A percentile compares a stretch with the other conserved stretches of the same genome.
phyloP scores from a whole-genome alignment of 768 basidiomycete species.

The Pleurotus giganteus region DNA sequence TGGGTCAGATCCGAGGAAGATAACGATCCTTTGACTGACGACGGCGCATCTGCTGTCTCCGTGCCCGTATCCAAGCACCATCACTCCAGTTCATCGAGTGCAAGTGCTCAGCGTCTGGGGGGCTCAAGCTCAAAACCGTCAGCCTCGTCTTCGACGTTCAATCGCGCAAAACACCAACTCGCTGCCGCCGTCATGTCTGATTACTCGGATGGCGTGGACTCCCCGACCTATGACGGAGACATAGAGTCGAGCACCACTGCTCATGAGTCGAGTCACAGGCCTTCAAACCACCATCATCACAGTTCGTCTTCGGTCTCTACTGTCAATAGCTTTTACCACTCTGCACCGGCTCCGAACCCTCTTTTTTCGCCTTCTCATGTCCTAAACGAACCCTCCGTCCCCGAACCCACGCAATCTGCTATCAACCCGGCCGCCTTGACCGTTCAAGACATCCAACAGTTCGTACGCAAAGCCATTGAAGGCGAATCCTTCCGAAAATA shows the following conservation, averaged over 20 bases:
- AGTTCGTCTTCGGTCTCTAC: slow-evolving; percentile 53
- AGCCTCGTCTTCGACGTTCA: slow-evolving; percentile 14
- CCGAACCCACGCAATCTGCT: slow-evolving; percentile 30
- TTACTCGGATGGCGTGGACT: slow-evolving; percentile 69
- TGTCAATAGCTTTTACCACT: slow-evolving; percentile 17
- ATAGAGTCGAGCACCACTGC: slow-evolving; percentile 76
- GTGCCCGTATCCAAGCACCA: slow-evolving; percentile 33
- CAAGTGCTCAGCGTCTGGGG: background rate
- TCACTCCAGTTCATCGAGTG: slow-evolving; percentile 21
- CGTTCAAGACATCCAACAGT: slow-evolving; percentile 75
- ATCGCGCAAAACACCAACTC: slow-evolving; percentile 47
- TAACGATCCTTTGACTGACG: slow-evolving; percentile 84
- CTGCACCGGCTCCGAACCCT: slow-evolving; percentile 22
- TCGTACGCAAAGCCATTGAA: slow-evolving; percentile 72
- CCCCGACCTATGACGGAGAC: slow-evolving; percentile 89
- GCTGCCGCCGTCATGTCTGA: slow-evolving; percentile 58
- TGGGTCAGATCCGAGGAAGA: slow-evolving; percentile 76
- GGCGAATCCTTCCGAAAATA: slow-evolving; percentile 67
- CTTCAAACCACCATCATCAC: slow-evolving; percentile 32
- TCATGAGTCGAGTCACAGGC: slow-evolving; percentile 22
- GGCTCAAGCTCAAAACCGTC: slow-evolving; percentile 27
- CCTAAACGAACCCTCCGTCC: slow-evolving; percentile 40
- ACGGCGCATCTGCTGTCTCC: slow-evolving; percentile 54
- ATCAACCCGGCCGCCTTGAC: slow-evolving; percentile 71
- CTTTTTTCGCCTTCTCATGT: slow-evolving; percentile 24